Conservation (phyloP, 768 basidiomycete genomes). For the Russula earlei region DNA sequence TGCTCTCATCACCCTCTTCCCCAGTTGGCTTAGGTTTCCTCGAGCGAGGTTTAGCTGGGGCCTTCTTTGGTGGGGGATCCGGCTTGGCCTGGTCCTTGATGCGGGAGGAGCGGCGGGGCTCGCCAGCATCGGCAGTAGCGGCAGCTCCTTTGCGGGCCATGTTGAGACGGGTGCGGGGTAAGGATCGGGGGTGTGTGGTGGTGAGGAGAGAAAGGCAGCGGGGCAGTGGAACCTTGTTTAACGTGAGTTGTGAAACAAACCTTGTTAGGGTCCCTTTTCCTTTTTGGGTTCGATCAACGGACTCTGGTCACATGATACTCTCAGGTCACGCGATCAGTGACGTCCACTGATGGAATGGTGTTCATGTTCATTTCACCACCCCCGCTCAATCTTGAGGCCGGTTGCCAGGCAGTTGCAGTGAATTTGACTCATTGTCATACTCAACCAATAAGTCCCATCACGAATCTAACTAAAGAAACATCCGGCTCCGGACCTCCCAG, state of each 20-base stretch:
- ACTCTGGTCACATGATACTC: constrained; percentile 5
- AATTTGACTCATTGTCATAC: neutral
- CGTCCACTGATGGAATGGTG: neutral
- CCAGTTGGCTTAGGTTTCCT: constrained; percentile 33
- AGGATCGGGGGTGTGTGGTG: constrained; percentile 14
- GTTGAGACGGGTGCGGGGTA: constrained; percentile 16
- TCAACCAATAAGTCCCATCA: neutral
- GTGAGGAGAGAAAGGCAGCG: constrained; percentile 17
- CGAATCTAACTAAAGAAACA: neutral
- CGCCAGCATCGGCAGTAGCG: constrained; percentile 32
- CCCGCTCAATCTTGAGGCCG: neutral
- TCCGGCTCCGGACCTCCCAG: neutral
- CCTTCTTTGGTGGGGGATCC: constrained; percentile 44
- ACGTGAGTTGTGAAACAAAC: too few relatives aligned
- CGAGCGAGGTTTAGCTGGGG: constrained; percentile 51
- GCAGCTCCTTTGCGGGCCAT: constrained; percentile 70
- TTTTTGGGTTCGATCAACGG: constrained; percentile 9
- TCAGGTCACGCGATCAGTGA: neutral
- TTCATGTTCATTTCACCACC: neutral
- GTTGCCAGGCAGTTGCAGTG: neutral
- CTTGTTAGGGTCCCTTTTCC: constrained; percentile 7
- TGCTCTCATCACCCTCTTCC: constrained; percentile 27
- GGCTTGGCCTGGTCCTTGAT: constrained; percentile 65
- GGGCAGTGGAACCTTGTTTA: constrained; percentile 20
- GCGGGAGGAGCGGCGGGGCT: constrained; percentile 64